Percentiles rank a stretch among this genome's conserved stretches.
Conservation (phyloP, 345 rosid genomes). For the Murraya paniculata region DNA sequence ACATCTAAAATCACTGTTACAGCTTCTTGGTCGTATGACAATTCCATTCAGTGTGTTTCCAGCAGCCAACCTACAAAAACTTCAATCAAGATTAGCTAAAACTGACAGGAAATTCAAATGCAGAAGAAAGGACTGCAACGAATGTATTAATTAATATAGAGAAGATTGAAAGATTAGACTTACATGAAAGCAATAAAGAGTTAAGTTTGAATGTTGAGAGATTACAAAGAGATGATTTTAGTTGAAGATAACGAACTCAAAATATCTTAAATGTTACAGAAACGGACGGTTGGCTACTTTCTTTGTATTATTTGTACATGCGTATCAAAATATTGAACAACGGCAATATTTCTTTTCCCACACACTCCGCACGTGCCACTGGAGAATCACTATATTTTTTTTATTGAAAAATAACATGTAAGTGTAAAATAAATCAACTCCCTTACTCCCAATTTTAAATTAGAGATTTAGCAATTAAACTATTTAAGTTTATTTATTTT, state of each 20-base stretch:
- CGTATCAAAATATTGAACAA: no score
- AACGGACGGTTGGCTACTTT: neutral
- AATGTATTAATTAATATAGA: neutral
- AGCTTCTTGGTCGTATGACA: slow-evolving; percentile 31
- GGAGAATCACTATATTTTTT: no score
- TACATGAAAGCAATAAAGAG: neutral
- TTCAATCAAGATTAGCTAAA: neutral
- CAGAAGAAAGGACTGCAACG: neutral
- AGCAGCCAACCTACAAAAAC: slow-evolving; percentile 42
- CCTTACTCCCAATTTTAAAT: no score
- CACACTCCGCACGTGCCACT: neutral
- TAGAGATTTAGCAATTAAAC: no score
- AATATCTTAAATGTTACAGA: neutral
- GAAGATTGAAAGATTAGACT: neutral
- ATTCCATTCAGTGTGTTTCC: slow-evolving; percentile 36
- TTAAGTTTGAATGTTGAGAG: neutral
- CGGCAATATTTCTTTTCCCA: neutral
- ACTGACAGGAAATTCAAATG: neutral
- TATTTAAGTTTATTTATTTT: no score
- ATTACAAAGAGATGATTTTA: neutral
- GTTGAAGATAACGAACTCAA: neutral
- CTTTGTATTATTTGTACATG: neutral
- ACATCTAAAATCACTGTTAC: slow-evolving; percentile 25
- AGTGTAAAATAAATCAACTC: no score
- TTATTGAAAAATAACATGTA: no score